phyloP scores from a whole-genome alignment of 169 alveolate genomes.

The Perkinsus olseni region DNA sequence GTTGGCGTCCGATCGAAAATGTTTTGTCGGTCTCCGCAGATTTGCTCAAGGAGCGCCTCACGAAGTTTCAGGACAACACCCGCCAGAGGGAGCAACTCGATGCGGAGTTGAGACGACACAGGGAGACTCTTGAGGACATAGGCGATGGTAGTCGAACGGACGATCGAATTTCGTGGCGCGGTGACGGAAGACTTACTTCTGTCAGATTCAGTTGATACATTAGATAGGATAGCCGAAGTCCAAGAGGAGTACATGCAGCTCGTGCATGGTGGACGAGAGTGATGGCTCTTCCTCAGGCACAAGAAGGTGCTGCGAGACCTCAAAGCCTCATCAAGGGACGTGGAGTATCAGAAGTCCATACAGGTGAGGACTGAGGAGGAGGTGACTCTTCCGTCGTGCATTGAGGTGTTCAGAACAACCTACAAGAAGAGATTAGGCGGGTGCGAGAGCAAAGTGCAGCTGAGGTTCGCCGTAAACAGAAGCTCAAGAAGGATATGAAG shows the following conservation, averaged over 20 bases:
- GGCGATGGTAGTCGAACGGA: not conserved
- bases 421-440: not conserved
- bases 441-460: not conserved
- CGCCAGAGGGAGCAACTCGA: not conserved
- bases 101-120: not conserved
- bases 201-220: not conserved
- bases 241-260: not conserved
- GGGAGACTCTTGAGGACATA: not conserved
- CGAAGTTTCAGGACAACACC: not conserved
- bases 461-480: not conserved
- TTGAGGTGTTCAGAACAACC: not conserved
- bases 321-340: not conserved
- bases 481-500: not conserved
- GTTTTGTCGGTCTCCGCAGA: not conserved
- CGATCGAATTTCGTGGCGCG: not conserved
- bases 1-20: too few species aligned
- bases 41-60: not conserved
- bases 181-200: not conserved
- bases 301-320: not conserved
- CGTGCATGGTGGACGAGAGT: not conserved
- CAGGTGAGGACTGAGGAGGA: too few species aligned
- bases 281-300: not conserved
- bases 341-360: not conserved
- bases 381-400: too few species aligned
- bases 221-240: not conserved